Evolutionary conservation across 1,284 basidiomycete genomes (phyloP).

Genomic region (Schizopora paradoxa): DNA sequence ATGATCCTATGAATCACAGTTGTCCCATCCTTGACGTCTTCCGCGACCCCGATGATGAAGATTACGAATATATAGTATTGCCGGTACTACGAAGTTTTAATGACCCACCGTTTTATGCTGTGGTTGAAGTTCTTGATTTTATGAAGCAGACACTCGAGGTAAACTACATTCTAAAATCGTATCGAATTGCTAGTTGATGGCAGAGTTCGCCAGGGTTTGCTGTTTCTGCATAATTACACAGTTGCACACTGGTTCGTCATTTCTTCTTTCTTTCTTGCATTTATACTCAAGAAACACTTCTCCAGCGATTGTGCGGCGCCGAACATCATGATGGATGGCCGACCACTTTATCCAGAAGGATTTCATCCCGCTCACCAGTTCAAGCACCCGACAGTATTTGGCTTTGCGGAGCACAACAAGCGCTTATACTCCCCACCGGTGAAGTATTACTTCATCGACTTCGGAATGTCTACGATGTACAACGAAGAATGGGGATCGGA

Average conservation of each 20-base stretch:
- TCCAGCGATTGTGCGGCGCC: slow-evolving; percentile 33
- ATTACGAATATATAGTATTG: slow-evolving; percentile 29
- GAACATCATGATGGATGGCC: slow-evolving; percentile 39
- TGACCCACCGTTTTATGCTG: slow-evolving; percentile 27
- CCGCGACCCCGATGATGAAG: slow-evolving; percentile 18
- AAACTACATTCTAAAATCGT: neutral
- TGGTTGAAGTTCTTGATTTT: slow-evolving; percentile 30
- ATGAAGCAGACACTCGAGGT: slow-evolving; percentile 36
- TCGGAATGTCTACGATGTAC: slow-evolving; percentile 28
- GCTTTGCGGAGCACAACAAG: slow-evolving; percentile 20
- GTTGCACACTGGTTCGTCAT: slow-evolving; percentile 34
- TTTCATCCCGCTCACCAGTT: slow-evolving; percentile 24
- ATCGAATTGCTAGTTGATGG: neutral
- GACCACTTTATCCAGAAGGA: slow-evolving; percentile 24
- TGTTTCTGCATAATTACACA: slow-evolving; percentile 34
- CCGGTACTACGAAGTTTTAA: slow-evolving; percentile 27
- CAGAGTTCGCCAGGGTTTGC: slow-evolving; percentile 29
- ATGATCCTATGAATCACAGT: slow-evolving; percentile 28
- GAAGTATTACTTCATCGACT: slow-evolving; percentile 33
- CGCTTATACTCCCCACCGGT: slow-evolving; percentile 18
- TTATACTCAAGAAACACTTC: slow-evolving; percentile 9
- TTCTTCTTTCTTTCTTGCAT: neutral
- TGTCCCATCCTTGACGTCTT: slow-evolving; percentile 28
- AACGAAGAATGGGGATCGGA: neutral
- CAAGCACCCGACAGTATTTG: slow-evolving; percentile 19